phyloP scores from a whole-genome alignment of 148 eudicot species.

The Fallopia convolvulus region DNA sequence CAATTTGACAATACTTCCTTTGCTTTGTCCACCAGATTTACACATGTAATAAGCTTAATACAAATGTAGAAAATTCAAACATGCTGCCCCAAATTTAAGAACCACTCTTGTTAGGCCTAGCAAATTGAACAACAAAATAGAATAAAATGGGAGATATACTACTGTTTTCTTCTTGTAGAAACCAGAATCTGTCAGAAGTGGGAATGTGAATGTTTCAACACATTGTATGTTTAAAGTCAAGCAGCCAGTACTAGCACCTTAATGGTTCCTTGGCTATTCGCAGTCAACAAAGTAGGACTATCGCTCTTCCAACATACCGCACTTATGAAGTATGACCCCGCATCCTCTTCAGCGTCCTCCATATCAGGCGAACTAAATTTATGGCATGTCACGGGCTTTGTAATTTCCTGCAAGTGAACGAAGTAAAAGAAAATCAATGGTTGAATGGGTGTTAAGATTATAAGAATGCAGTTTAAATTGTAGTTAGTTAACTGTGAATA shows the following conservation, averaged over 20 bases:
- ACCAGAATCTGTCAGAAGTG: constrained; percentile 4
- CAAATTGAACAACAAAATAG: neutral
- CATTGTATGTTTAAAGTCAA: constrained; percentile 16
- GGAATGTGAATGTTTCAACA: neutral
- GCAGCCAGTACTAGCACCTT: constrained; percentile 85
- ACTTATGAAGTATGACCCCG: constrained; percentile 75
- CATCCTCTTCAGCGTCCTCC: constrained; percentile 68
- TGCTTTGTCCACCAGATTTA: neutral
- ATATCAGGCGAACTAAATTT: constrained; percentile 51
- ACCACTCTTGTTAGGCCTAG: constrained; percentile 1
- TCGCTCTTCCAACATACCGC: constrained; percentile 93
- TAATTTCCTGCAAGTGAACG: constrained; percentile 46
- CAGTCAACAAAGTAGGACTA: constrained; percentile 70
- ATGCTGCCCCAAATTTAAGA: neutral
- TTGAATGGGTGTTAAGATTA: neutral
- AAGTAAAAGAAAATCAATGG: neutral
- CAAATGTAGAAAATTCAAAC: neutral
- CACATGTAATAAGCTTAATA: neutral
- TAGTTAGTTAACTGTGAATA: neutral
- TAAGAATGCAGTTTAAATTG: neutral
- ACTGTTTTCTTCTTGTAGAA: neutral
- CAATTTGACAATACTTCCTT: neutral
- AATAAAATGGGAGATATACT: constrained; percentile 1
- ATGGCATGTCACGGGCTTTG: constrained; percentile 75
- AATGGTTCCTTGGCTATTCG: constrained; percentile 90